Percentiles rank a stretch among this genome's conserved stretches.
phyloP scores from a whole-genome alignment of 345 rosid species.

The Rhodamnia argentea region DNA sequence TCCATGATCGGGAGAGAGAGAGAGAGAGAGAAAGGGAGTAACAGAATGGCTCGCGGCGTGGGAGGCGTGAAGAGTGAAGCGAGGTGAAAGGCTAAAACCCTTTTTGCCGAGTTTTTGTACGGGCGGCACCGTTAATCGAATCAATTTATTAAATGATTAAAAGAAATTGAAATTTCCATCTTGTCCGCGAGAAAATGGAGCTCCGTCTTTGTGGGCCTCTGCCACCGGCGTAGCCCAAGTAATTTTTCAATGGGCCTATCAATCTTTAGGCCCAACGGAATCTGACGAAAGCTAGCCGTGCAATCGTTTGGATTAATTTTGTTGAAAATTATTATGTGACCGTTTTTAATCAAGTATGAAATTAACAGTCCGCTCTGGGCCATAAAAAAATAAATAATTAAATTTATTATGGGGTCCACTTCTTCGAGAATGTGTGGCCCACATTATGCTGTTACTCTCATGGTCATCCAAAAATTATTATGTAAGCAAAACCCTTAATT shows the following conservation, averaged over 20 bases:
- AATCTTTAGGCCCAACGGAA: not conserved
- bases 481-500: no score
- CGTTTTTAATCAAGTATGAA: no score
- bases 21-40: not conserved
- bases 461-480: no score
- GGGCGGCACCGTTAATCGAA: not conserved
- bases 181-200: fast-evolving
- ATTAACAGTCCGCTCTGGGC: no score
- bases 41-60: not conserved
- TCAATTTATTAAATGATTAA: not conserved
- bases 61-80: not conserved
- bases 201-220: not conserved
- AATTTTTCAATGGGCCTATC: not conserved
- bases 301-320: no score
- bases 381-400: no score
- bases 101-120: not conserved
- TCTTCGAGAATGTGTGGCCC: no score
- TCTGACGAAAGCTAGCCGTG: not conserved
- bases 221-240: not conserved
- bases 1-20: not conserved
- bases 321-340: no score
- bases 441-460: no score
- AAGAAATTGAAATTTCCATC: not conserved
- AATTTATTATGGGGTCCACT: no score
- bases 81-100: not conserved